These are phyloP conservation scores for Pichia membranifaciens DNA, from an alignment of 805 yeast genomes.

Conservation along the genomic window DNA sequence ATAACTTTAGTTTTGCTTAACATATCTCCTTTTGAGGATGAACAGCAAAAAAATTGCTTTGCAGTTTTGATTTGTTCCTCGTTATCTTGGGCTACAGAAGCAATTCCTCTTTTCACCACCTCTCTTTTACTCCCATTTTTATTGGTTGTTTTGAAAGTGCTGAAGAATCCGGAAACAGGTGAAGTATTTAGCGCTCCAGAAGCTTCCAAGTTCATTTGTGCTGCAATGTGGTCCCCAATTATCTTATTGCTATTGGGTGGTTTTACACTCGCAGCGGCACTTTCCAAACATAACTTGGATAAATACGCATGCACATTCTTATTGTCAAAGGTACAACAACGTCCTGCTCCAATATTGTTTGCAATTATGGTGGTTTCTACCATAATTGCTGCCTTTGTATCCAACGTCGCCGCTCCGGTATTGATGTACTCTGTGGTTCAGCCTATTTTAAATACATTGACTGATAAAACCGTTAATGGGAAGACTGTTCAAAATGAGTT, in stretches of 20 bases:
- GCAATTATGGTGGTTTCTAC: conserved; percentile 83
- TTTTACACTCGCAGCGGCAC: conserved; percentile 89
- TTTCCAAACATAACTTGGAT: conserved; percentile 87
- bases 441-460: conserved; percentile 79
- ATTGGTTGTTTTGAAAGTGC: conserved; percentile 64
- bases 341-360: conserved; percentile 69
- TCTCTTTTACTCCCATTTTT: conserved; percentile 77
- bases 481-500: conserved; percentile 36
- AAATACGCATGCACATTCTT: conserved; percentile 78
- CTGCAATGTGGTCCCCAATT: conserved; percentile 93
- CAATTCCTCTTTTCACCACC: conserved; percentile 87
- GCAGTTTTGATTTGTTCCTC: conserved; percentile 81
- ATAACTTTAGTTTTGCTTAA: conserved; percentile 45
- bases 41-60: conserved; percentile 70
- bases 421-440: conserved; percentile 86
- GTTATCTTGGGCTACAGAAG: conserved; percentile 91
- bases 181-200: conserved; percentile 54
- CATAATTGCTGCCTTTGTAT: conserved; percentile 89
- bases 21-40: conserved; percentile 54
- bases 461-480: conserved; percentile 48
- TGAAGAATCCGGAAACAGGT: conserved; percentile 49
- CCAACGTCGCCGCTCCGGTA: conserved; percentile 97
- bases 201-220: conserved; percentile 72
- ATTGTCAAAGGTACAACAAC: conserved; percentile 76
- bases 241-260: conserved; percentile 90